Percentiles rank a stretch among this genome's conserved stretches.
phyloP scores from a whole-genome alignment of 345 rosid genomes.

The Heritiera littoralis region DNA sequence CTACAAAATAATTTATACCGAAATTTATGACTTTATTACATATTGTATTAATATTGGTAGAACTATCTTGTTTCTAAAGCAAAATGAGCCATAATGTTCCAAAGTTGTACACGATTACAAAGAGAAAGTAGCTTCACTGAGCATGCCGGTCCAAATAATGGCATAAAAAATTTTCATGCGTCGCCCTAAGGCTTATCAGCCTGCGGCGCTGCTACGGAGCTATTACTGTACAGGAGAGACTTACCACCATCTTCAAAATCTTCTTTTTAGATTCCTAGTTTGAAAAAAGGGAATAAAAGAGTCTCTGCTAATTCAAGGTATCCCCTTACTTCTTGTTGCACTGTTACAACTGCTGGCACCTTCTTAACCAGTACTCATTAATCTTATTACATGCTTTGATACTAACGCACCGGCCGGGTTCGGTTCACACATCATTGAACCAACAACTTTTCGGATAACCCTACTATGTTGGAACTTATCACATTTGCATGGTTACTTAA shows the following conservation, averaged over 20 bases:
- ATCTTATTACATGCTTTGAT: not conserved
- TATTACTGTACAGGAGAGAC: not conserved
- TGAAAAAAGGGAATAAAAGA: not conserved
- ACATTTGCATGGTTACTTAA: not conserved
- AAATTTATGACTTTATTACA: not conserved
- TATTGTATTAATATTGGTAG: not conserved
- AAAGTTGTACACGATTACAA: not conserved
- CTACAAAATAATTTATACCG: not conserved
- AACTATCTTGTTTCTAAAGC: not conserved
- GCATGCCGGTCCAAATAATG: not conserved
- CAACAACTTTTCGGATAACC: not conserved
- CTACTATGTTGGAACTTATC: not conserved
- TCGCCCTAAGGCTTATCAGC: no score
- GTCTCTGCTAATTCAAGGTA: not conserved
- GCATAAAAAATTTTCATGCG: not conserved
- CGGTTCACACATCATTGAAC: not conserved
- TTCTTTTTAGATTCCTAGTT: not conserved
- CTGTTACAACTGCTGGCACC: not conserved
- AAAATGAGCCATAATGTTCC: not conserved
- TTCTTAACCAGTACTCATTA: not conserved
- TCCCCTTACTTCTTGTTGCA: not conserved
- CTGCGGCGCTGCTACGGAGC: slow-evolving; percentile 14
- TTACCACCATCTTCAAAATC: no score
- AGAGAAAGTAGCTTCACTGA: not conserved
- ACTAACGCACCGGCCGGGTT: not conserved